Base-by-base conservation (phyloP, 192 early-diverging fungal species). In the Backusella sp. region DNA sequence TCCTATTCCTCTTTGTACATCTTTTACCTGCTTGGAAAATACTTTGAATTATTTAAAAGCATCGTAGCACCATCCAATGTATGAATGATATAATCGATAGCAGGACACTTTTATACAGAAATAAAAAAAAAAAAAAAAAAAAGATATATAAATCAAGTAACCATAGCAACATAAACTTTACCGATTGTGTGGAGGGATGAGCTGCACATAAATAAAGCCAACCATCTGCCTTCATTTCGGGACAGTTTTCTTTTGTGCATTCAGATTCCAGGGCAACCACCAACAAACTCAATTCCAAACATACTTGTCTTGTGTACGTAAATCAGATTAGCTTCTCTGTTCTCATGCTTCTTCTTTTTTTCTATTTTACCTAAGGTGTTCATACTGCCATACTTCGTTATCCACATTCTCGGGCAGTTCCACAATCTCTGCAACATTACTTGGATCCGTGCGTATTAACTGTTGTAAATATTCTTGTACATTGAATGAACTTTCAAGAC, bases 181-280 rank as follows among this genome's bases (percentile, higher is more conserved):
- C 94, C 41, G 90, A 85, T 72, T 92, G 85, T 5, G 97, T 86
- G 9, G 86, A 81, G 34, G 88, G 86, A 73, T 99, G 98, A 8
- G 93, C 94, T 3, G 98, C 98, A 77, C 97, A 99, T 35, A 96
- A 90, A 81, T 95, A 99, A 72, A 92, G 86, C 89, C 93, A 95
- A 35, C 95, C 96, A 46, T 91, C 88, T 2, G 96, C 96, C 71
- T 95, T 92, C 98, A 99, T 99, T 49, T 96, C 91, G 1, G 94
- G 93, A 77, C 98, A 99, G 5, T 84, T 80, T 32, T 87, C 84
- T 2, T 84, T 76, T 0, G 91, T 95, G 78, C 95, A 96, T 74
- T 98, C 97, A 17, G 76, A 42, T 78, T 89, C 89, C 32, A 98
- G 79, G 53, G 89, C 76, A 0, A 90, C 86, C 11, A 97, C 81